These are phyloP conservation scores for Ogataea kodamae DNA, from an alignment of 805 yeast species.

Conservation along the genomic window DNA sequence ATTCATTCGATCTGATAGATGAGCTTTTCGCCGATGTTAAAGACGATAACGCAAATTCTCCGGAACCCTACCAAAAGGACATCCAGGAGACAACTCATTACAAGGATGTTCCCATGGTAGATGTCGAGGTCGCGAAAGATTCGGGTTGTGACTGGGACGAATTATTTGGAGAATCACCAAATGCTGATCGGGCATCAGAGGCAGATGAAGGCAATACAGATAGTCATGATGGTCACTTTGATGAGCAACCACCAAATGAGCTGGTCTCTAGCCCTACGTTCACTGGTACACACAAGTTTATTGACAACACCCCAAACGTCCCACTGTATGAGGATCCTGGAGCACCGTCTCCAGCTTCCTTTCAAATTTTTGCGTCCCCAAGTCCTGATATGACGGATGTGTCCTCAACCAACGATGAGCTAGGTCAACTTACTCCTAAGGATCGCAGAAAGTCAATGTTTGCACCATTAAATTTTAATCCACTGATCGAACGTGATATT, in stretches of 20 bases:
- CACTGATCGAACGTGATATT: constrained; percentile 67
- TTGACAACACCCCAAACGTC: constrained; percentile 31
- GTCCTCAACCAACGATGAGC: constrained; percentile 13
- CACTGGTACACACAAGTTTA: constrained; percentile 2
- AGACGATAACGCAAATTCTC: constrained; percentile 2
- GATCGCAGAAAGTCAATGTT: constrained; percentile 56
- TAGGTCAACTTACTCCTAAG: constrained; percentile 32
- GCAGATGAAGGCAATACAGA: constrained; percentile 11
- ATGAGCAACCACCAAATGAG: constrained; percentile 5
- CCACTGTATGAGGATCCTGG: constrained; percentile 76
- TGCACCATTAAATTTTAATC: constrained; percentile 80
- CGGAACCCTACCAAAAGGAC: constrained; percentile 3
- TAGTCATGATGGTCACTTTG: too few species aligned
- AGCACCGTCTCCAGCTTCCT: constrained; percentile 69
- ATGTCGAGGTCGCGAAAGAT: constrained; percentile 10
- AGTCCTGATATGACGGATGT: constrained; percentile 24
- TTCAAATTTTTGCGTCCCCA: constrained; percentile 41
- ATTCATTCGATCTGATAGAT: constrained; percentile 29
- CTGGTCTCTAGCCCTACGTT: constrained; percentile 7
- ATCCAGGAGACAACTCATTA: too few species aligned
- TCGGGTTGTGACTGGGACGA: constrained; percentile 31
- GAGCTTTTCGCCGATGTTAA: constrained; percentile 26
- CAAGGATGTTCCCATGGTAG: too few species aligned
- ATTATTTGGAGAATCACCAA: constrained; percentile 25
- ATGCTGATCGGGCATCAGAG: constrained; percentile 12